Percentiles rank a stretch among this genome's conserved stretches.
Conservation (phyloP, 1,139 yeast genomes). For the Candida sp. region DNA sequence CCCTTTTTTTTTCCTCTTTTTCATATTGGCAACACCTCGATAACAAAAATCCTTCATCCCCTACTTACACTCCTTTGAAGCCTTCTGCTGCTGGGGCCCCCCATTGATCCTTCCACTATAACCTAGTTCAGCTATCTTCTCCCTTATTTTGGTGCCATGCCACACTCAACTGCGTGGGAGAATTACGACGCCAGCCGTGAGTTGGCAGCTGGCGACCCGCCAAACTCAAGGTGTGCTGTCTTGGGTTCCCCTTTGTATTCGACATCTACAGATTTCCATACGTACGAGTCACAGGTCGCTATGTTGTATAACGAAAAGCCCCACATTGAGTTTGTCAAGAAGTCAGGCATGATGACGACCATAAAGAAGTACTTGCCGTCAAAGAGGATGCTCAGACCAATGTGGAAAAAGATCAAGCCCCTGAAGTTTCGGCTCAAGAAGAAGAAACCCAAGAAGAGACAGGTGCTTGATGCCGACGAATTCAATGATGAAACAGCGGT, state of each 20-base stretch:
- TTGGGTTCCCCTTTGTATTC: neutral
- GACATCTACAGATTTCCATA: neutral
- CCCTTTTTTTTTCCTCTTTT: neutral
- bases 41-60: neutral
- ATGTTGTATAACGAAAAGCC: neutral
- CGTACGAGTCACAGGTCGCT: neutral
- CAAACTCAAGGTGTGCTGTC: conserved; percentile 1
- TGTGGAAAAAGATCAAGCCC: neutral
- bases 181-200: too few species aligned
- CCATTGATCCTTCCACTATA: neutral
- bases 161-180: neutral
- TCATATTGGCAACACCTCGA: neutral
- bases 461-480: neutral
- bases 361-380: neutral
- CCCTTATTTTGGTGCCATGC: neutral
- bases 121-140: neutral
- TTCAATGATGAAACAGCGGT: neutral
- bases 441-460: neutral
- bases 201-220: neutral
- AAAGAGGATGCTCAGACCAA: neutral
- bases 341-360: neutral
- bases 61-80: neutral
- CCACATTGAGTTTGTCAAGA: neutral
- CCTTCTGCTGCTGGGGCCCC: neutral
- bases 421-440: neutral